A percentile compares a stretch with the other conserved stretches of the same genome.
Evolutionary conservation across 441 rosid genomes (phyloP).

Genomic region (Omphalea diandra): DNA sequence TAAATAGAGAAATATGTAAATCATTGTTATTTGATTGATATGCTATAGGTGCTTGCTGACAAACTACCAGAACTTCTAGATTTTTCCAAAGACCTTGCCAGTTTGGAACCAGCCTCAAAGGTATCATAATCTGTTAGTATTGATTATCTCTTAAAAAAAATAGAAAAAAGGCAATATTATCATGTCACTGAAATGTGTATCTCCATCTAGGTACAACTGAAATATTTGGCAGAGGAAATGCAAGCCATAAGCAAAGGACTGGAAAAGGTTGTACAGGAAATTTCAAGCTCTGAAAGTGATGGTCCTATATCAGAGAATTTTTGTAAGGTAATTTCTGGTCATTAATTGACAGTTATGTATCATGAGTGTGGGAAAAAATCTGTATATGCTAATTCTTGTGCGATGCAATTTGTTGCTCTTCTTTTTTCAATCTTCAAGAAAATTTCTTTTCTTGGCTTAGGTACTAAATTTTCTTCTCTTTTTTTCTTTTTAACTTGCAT

Average conservation of each 20-base stretch:
- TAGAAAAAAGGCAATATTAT: conserved; percentile 9
- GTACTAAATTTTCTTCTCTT: neutral
- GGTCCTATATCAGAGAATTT: conserved; percentile 74
- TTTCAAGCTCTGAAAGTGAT: conserved; percentile 80
- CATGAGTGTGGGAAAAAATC: neutral
- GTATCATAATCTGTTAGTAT: conserved; percentile 35
- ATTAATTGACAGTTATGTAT: conserved; percentile 4
- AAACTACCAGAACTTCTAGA: conserved; percentile 86
- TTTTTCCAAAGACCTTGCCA: conserved; percentile 64
- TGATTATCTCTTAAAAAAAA: conserved; percentile 2
- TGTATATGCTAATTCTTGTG: neutral
- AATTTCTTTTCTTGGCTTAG: neutral
- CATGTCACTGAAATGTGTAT: conserved; percentile 22
- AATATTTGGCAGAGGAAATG: conserved; percentile 89
- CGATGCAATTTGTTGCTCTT: neutral
- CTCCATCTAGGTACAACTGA: conserved; percentile 23
- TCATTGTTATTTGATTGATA: conserved; percentile 21
- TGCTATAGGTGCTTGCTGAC: conserved; percentile 77
- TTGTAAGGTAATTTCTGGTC: conserved; percentile 48
- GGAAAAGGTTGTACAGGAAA: conserved; percentile 83
- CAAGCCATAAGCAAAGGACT: conserved; percentile 88
- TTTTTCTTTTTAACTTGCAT: neutral
- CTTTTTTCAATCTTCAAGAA: neutral
- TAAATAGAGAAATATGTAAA: neutral
- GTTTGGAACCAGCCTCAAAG: conserved; percentile 82